phyloP scores from a whole-genome alignment of 208 protist genomes.

The Entamoeba invadens region DNA sequence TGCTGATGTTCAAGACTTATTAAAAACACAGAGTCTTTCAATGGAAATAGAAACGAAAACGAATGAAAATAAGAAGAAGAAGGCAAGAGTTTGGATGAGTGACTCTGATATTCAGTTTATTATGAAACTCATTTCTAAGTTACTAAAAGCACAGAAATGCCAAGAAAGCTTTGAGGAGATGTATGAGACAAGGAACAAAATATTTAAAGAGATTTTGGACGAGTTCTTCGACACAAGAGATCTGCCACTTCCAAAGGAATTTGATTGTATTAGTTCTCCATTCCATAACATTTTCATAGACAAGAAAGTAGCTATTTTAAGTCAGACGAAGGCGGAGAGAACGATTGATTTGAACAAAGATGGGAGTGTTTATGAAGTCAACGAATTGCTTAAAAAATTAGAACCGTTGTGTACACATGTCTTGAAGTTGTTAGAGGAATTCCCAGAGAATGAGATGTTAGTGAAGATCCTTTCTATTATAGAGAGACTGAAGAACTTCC shows the following conservation, averaged over 20 bases:
- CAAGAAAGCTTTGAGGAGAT: not conserved
- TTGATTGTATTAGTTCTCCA: not conserved
- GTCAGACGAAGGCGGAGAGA: not conserved
- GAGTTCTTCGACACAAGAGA: not conserved
- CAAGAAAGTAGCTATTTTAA: not conserved
- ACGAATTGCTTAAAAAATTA: not conserved
- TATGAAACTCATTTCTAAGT: not conserved
- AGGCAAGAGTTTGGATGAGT: not conserved
- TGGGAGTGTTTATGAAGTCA: not conserved
- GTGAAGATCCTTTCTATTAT: not conserved
- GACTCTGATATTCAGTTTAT: not conserved
- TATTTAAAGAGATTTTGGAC: not conserved
- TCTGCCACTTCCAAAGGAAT: not conserved
- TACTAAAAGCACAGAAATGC: not conserved
- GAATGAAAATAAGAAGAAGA: not conserved
- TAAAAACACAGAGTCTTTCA: not conserved
- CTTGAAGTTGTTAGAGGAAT: not conserved
- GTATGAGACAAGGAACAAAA: not conserved
- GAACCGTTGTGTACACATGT: not conserved
- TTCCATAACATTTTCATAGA: not conserved
- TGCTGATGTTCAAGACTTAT: not conserved
- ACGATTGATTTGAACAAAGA: not conserved
- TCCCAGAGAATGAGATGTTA: not conserved
- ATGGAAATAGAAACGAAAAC: not conserved
- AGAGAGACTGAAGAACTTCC: not conserved